A percentile compares a stretch with the other conserved stretches of the same genome.
Conservation (phyloP, 139 green algal genomes). For the Deuterostichococcus epilithicus region DNA sequence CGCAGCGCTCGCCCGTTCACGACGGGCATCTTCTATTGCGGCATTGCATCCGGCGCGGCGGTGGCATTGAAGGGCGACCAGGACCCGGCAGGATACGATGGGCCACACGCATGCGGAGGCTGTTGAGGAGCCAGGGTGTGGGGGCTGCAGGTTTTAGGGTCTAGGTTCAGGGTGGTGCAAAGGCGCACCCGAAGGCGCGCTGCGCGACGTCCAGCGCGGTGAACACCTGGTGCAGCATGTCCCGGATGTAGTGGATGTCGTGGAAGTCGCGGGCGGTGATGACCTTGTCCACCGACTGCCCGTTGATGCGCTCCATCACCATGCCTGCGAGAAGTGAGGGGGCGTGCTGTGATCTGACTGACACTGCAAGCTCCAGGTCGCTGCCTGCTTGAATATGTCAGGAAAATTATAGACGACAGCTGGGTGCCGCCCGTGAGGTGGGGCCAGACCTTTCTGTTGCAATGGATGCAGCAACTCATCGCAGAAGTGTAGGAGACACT, state of each 20-base stretch:
- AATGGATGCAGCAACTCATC: neutral
- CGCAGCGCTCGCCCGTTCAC: neutral
- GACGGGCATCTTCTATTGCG: no score
- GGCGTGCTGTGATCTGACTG: no score
- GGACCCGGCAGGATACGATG: no score
- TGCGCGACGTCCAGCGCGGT: conserved; percentile 11
- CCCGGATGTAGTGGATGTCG: conserved; percentile 10
- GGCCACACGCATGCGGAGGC: no score
- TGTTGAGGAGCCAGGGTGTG: no score
- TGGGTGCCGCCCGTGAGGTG: neutral
- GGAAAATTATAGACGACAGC: neutral
- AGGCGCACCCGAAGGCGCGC: neutral
- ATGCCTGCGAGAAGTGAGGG: neutral
- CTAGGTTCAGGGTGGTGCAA: no score
- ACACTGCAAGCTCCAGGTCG: no score
- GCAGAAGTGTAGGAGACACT: neutral
- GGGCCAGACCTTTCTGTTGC: neutral
- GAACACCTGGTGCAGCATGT: conserved; percentile 17
- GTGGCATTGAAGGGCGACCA: no score
- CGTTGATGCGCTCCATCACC: conserved; percentile 9
- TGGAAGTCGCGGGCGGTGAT: neutral
- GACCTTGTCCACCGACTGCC: neutral
- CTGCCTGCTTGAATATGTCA: no score
- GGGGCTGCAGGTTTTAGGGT: no score
- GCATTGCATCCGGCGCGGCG: no score